A percentile compares a stretch with the other conserved stretches of the same genome.
These are phyloP conservation scores for Musa beccarii DNA, from an alignment of 176 grass and related monocot species.

Conservation along the genomic window DNA sequence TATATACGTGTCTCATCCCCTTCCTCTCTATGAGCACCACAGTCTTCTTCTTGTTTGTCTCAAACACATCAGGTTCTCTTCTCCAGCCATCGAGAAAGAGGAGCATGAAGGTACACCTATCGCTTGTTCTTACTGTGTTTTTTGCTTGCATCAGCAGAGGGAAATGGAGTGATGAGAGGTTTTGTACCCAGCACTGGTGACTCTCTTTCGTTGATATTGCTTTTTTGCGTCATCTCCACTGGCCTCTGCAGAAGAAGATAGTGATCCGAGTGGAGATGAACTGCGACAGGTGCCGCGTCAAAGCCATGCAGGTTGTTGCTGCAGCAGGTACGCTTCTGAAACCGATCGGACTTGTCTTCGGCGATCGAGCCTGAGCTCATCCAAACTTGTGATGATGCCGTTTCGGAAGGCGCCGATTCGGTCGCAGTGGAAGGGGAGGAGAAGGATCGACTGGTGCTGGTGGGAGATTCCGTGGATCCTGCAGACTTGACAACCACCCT, in stretches of 20 bases:
- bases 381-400: neutral
- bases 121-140: too few species aligned
- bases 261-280: constrained; percentile 40
- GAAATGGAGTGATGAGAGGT: too few species aligned
- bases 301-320: constrained; percentile 49
- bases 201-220: too few species aligned
- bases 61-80: neutral
- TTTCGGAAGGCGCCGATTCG: constrained; percentile 27
- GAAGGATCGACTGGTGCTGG: constrained; percentile 39
- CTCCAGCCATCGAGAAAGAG: neutral
- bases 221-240: neutral
- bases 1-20: too few species aligned
- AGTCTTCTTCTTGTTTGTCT: neutral
- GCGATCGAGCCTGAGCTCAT: neutral
- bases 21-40: neutral
- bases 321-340: neutral
- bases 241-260: constrained; percentile 36
- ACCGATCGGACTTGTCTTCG: too few species aligned
- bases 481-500: constrained; percentile 29
- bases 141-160: neutral
- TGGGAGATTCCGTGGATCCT: constrained; percentile 44
- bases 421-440: constrained; percentile 35
- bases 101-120: neutral
- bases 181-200: too few species aligned
- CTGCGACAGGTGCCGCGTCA: constrained; percentile 38